Percentiles rank a stretch among this genome's conserved stretches.
phyloP scores from a whole-genome alignment of 163 green algal species.

The Coccomyxa subellipsoidea region DNA sequence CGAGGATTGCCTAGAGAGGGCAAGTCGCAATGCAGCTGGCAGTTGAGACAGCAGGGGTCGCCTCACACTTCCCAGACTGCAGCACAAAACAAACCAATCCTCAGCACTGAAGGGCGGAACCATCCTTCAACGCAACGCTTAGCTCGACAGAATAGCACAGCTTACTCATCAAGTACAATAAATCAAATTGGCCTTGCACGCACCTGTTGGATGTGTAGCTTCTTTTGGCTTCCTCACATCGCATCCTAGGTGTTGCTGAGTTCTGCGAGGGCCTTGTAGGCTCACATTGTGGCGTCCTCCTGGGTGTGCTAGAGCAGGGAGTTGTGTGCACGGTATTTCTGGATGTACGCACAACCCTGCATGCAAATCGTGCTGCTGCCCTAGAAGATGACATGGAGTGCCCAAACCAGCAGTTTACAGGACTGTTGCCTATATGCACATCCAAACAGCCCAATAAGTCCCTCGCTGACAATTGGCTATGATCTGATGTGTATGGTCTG shows the following conservation, averaged over 20 bases:
- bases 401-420: not conserved
- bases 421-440: not conserved
- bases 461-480: not conserved
- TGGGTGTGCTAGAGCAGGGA: not conserved
- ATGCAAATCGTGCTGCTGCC: not conserved
- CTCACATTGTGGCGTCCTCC: not conserved
- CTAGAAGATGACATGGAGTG: not conserved
- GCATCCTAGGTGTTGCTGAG: not conserved
- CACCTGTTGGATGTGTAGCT: not conserved
- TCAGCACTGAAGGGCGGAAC: too few relatives aligned
- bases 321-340: not conserved
- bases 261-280: not conserved
- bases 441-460: not conserved
- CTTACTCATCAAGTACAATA: not conserved
- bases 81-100: too few relatives aligned
- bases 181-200: not conserved
- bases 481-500: not conserved
- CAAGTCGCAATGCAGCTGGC: not conserved
- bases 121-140: too few relatives aligned
- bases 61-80: not conserved
- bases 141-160: not conserved
- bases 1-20: not conserved
- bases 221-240: not conserved
- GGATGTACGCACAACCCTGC: not conserved
- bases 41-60: not conserved